Evolutionary conservation across 2,329 filamentous ascomycete species (phyloP), one percentile per base, ranked within the genome.

Genomic region (Mollisia scopiformis): DNA sequence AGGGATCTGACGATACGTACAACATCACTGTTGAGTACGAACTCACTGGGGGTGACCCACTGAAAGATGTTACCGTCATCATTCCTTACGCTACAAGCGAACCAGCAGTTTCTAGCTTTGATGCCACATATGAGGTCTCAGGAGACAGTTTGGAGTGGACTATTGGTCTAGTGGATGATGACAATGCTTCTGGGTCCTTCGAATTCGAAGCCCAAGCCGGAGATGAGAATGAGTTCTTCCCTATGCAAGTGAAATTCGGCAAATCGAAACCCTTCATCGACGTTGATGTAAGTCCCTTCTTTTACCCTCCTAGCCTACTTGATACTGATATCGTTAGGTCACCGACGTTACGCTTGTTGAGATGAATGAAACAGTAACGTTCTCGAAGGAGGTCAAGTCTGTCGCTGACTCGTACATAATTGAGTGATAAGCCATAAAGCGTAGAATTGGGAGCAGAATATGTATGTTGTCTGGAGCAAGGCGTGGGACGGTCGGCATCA

Each of bases 11-110:
- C 50, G 87, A 88, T 73, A 93, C 89, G 71, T 96, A 89, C 76
- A 96, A 91, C 66, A 87, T 99, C 73, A 99, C 94, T 1, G 86
- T 98, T 33, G 95, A 98, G 77, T 99, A 98, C 75, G 95, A 99
- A 76, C 85, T 97, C 62, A 94, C 91, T 0, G 91, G 93, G 55
- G 83, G 87, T 1, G 91, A 94, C 67, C 77, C 85, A 13, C 81
- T 99, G 61, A 89, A 88, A 65, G 93, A 98, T 73, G 94, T 98
- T 50, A 85, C 87, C 37, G 91, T 99, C 55, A 85, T 88, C 2
- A 96, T 99, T 66, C 95, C 95, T 2, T 99, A 94, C 76, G 81
- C 87, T 55, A 89, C 88, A 23, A 88, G 88, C 64, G 95, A 99
- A 76, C 95, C 95, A 8, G 86, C 88, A 1, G 90, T 99, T 5